Evolutionary conservation across 2,329 filamentous ascomycete genomes (phyloP).

Genomic region (Domatiomyces catenatus): DNA sequence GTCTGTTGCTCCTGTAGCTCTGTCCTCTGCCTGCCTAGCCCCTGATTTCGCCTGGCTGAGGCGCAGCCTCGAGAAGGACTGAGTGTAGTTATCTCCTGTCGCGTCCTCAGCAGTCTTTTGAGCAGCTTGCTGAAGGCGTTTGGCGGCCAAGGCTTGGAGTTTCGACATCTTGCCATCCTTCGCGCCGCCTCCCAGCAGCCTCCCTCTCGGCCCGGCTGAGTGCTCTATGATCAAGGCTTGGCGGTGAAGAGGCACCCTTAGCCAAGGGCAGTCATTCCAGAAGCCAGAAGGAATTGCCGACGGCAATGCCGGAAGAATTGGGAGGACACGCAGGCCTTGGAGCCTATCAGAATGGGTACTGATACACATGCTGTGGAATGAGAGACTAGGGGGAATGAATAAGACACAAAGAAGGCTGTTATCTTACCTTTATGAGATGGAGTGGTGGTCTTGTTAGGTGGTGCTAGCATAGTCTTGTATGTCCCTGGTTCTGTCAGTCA

Average conservation of each 20-base stretch:
- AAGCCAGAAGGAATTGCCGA: conserved; percentile 34
- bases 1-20: background rate
- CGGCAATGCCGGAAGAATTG: conserved; percentile 22
- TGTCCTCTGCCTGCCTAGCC: background rate
- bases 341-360: background rate
- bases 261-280: conserved; percentile 78
- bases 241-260: conserved; percentile 52
- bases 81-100: conserved; percentile 3
- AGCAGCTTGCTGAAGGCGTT: conserved; percentile 35
- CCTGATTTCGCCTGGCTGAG: conserved; percentile 13
- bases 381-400: background rate
- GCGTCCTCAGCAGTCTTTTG: background rate
- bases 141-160: conserved; percentile 73
- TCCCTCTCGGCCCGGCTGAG: conserved; percentile 42
- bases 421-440: background rate
- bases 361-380: background rate
- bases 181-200: conserved; percentile 64
- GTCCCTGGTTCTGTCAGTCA: conserved; percentile 6
- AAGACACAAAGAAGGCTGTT: background rate
- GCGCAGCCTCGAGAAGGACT: conserved; percentile 14
- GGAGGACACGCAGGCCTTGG: background rate
- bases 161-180: conserved; percentile 65
- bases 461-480: conserved; percentile 7
- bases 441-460: background rate
- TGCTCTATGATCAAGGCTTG: conserved; percentile 49